Evolutionary conservation across 495 filamentous ascomycete genomes (phyloP), one percentile per base, ranked within the genome.

Genomic region (Penicillium nucicola): DNA sequence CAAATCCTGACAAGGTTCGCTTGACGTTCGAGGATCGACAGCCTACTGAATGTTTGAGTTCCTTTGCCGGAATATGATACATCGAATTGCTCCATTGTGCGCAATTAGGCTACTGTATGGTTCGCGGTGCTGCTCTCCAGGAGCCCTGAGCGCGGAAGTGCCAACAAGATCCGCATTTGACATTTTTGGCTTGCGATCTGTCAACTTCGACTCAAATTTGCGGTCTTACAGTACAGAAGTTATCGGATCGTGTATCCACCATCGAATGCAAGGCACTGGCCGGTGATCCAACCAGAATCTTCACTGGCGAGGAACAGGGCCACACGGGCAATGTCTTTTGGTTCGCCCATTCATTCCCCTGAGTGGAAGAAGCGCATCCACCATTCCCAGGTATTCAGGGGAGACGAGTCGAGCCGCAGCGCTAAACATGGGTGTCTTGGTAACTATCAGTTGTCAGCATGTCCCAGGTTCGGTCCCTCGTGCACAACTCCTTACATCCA

Each of bases 281-380:
- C 23, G 23, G 3, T 28, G 7, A 28, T 28, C 23, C 23, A 28
- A 28, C 7, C 9, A 28, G 23, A 4, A 8, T 79, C 76, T n/a
- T 77, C 74, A 45, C 70, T 74, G 0, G 72, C 76, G 19, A 82
- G 51, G 25, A 79, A 72, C 0, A 82, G 67, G 2, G 76, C 77
- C 36, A 57, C 64, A 11, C 58, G 64, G 3, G 77, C 76, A 22
- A 82, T 67, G 43, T 81, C 76, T 15, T 74, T 64, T 17, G 73
- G 62, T 8, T 61, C 35, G 1, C 76, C 78, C 28, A 67, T 62
- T 0, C 28, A 67, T 62, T 0, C 72, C 71, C 22, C 68, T 61
- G 30, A 76, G 66, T 9, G 76, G 77, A 28, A 1, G 23, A 28
- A 28, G 5, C 23, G 23, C 23, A 35, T 63, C 59, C 55, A 47